phyloP scores from a whole-genome alignment of 2,329 filamentous ascomycete species.

The Aspergillus proliferans region DNA sequence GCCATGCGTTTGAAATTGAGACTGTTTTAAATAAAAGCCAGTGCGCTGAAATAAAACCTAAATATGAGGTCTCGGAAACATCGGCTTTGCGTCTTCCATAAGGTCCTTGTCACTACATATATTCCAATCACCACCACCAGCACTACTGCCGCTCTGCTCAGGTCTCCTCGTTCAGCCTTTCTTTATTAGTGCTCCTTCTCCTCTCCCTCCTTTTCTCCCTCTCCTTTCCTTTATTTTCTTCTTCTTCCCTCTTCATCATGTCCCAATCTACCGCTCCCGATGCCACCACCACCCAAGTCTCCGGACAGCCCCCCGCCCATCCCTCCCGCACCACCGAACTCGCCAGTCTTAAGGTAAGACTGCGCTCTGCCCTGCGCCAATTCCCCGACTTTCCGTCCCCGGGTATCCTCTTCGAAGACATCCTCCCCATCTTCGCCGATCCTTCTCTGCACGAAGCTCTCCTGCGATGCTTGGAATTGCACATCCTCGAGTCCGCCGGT shows the following conservation, averaged over 20 bases:
- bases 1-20: too few species aligned
- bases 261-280: constrained; percentile 32
- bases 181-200: constrained; percentile 14
- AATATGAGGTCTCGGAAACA: too few species aligned
- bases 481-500: constrained; percentile 61
- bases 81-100: too few species aligned
- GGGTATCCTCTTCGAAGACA: constrained; percentile 95
- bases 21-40: too few species aligned
- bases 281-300: constrained; percentile 37
- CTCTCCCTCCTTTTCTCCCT: constrained; percentile 9
- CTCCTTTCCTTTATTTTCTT: constrained; percentile 6
- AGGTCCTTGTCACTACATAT: too few species aligned
- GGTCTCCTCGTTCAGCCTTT: constrained; percentile 12
- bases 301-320: constrained; percentile 41
- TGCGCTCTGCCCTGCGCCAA: constrained; percentile 69
- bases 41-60: too few species aligned
- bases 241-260: constrained; percentile 27
- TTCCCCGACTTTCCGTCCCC: constrained; percentile 88
- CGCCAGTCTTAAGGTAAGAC: constrained; percentile 59
- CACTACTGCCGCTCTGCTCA: constrained; percentile 3
- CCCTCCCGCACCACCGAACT: constrained; percentile 48
- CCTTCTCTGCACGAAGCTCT: constrained; percentile 67
- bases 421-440: constrained; percentile 89
- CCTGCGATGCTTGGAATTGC: constrained; percentile 76
- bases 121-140: constrained; percentile 9